Evolutionary conservation across 352 stramenopile species (phyloP).

Genomic region (Pythium pyrilobum): DNA sequence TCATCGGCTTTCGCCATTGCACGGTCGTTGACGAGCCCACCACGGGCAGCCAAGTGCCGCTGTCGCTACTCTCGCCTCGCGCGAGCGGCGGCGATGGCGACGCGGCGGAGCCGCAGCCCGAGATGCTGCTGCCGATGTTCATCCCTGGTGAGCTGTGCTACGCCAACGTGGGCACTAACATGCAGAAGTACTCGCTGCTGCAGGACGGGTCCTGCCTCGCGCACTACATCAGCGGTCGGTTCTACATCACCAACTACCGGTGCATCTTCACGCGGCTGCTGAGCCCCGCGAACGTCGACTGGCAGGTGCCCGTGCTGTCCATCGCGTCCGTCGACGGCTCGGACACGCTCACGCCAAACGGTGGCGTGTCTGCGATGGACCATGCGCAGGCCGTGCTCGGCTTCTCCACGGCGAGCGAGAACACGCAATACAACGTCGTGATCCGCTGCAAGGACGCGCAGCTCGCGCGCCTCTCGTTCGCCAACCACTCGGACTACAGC

Average conservation of each 20-base stretch:
- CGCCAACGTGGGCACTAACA: conserved; percentile 68
- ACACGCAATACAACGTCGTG: conserved; percentile 53
- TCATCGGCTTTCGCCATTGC: conserved; percentile 65
- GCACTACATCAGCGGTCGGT: conserved; percentile 67
- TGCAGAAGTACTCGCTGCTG: conserved; percentile 52
- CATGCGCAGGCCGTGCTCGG: conserved; percentile 57
- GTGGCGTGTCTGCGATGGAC: conserved; percentile 31
- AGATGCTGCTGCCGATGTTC: conserved; percentile 29
- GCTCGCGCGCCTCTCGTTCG: conserved; percentile 56
- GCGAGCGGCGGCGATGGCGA: neutral
- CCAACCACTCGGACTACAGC: conserved; percentile 65
- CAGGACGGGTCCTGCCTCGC: conserved; percentile 61
- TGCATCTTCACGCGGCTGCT: conserved; percentile 68
- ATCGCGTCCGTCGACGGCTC: conserved; percentile 65
- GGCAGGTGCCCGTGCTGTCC: conserved; percentile 74
- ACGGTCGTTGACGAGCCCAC: conserved; percentile 10
- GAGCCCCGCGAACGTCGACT: conserved; percentile 46
- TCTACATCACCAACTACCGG: conserved; percentile 83
- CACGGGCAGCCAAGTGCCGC: conserved; percentile 3
- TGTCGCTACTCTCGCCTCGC: conserved; percentile 18
- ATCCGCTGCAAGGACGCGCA: conserved; percentile 81
- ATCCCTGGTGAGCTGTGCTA: conserved; percentile 76
- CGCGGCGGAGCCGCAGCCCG: neutral
- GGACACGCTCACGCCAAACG: conserved; percentile 23
- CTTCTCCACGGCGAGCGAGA: conserved; percentile 33